Conservation (phyloP, 257 asterid species). For the Solanum peruvianum region DNA sequence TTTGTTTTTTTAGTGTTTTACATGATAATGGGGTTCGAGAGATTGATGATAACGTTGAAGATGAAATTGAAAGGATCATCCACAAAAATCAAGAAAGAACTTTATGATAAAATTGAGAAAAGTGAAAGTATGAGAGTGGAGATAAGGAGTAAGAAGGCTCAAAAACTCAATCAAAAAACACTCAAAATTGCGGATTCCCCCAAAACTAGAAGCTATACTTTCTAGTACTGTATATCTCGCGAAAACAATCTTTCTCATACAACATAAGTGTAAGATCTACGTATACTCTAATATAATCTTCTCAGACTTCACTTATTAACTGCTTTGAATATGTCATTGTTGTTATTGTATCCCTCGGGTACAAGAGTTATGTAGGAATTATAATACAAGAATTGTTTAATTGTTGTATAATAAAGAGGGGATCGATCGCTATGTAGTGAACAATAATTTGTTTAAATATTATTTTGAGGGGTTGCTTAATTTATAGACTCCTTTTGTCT, state of each 20-base stretch:
- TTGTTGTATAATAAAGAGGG: background rate
- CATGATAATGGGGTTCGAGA: conserved; percentile 28
- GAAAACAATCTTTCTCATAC: background rate
- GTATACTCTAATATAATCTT: background rate
- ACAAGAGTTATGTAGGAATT: background rate
- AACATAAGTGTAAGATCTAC: background rate
- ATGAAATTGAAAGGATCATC: conserved; percentile 23
- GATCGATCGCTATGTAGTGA: background rate
- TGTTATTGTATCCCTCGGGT: background rate
- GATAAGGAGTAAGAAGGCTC: conserved; percentile 62
- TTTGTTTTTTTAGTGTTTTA: background rate
- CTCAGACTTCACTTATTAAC: background rate
- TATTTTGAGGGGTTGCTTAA: background rate
- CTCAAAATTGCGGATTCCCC: conserved; percentile 80
- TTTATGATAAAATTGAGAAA: conserved; percentile 59
- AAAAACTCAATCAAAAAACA: conserved; percentile 48
- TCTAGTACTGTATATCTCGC: background rate
- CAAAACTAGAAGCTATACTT: conserved; percentile 39
- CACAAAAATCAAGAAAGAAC: conserved; percentile 23
- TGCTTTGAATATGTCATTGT: background rate
- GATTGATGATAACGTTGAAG: conserved; percentile 35
- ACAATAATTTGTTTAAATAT: background rate
- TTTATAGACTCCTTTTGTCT: background rate
- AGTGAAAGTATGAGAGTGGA: conserved; percentile 85
- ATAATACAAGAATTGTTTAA: background rate